phyloP scores from a whole-genome alignment of 352 stramenopile species.

The Globisporangium paddicum region DNA sequence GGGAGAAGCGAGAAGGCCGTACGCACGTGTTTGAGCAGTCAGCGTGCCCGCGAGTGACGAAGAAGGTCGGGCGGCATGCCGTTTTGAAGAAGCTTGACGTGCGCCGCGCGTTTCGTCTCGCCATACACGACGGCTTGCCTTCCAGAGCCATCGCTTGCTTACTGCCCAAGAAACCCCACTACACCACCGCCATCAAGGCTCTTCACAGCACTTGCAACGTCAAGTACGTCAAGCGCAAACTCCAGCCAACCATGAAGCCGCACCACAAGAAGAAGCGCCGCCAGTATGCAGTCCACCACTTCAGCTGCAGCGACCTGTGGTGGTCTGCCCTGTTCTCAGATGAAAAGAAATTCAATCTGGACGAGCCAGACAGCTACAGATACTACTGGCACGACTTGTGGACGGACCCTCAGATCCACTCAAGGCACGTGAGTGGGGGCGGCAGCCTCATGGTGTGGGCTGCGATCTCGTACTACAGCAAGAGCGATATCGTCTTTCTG shows the following conservation, averaged over 20 bases:
- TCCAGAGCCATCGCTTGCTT: neutral
- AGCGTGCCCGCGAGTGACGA: neutral
- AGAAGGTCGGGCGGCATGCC: neutral
- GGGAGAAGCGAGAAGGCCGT: neutral
- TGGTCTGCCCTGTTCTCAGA: too few relatives aligned
- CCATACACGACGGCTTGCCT: neutral
- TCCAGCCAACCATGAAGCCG: neutral
- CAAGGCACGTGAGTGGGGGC: too few relatives aligned
- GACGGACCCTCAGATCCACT: too few relatives aligned
- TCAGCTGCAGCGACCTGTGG: too few relatives aligned
- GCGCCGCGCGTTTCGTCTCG: neutral
- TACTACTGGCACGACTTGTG: too few relatives aligned
- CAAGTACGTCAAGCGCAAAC: neutral
- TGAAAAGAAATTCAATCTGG: too few relatives aligned
- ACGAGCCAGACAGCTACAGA: too few relatives aligned
- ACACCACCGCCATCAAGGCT: neutral
- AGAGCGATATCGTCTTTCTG: too few relatives aligned
- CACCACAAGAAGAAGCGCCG: neutral
- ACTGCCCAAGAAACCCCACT: neutral
- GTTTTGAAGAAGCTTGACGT: too few relatives aligned
- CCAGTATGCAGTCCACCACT: neutral
- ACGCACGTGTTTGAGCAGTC: neutral
- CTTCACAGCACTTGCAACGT: neutral
- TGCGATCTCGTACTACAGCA: too few relatives aligned
- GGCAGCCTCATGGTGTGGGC: too few relatives aligned